phyloP scores from a whole-genome alignment of 2,329 filamentous ascomycete species.

The Chalaropsis ovoidea region DNA sequence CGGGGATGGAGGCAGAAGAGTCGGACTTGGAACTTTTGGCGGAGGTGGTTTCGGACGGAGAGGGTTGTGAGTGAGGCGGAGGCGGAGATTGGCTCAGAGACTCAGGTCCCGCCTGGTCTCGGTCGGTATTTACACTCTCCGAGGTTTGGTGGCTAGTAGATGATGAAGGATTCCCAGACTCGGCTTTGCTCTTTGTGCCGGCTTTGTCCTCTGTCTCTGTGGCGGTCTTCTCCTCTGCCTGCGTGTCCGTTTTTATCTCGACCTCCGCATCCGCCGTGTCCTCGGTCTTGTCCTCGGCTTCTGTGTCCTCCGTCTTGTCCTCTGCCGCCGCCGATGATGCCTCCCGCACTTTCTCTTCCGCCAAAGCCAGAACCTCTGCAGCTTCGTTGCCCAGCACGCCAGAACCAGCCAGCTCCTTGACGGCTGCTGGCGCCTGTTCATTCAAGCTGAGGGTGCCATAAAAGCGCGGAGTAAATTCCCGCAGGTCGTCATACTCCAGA shows the following conservation, averaged over 20 bases:
- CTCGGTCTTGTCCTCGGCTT: neutral
- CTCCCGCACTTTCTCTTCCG: neutral
- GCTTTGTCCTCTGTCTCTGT: neutral
- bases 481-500: slow-evolving; percentile 48
- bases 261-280: slow-evolving; percentile 35
- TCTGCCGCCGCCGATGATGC: neutral
- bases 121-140: neutral
- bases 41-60: neutral
- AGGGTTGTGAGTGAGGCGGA: neutral
- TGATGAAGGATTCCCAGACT: neutral
- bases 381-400: slow-evolving; percentile 29
- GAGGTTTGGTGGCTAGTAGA: neutral
- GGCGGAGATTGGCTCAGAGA: neutral
- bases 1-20: slow-evolving; percentile 22
- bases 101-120: neutral
- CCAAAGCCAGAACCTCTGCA: slow-evolving; percentile 31
- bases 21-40: slow-evolving; percentile 1
- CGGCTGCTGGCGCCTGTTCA: slow-evolving; percentile 30
- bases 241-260: slow-evolving; percentile 25
- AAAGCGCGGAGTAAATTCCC: slow-evolving; percentile 71
- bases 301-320: neutral
- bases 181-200: neutral
- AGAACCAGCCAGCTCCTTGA: neutral
- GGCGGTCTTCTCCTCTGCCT: neutral
- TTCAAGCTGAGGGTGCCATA: slow-evolving; percentile 69